Conservation (phyloP, 345 rosid species). For the Populus davidiana region DNA sequence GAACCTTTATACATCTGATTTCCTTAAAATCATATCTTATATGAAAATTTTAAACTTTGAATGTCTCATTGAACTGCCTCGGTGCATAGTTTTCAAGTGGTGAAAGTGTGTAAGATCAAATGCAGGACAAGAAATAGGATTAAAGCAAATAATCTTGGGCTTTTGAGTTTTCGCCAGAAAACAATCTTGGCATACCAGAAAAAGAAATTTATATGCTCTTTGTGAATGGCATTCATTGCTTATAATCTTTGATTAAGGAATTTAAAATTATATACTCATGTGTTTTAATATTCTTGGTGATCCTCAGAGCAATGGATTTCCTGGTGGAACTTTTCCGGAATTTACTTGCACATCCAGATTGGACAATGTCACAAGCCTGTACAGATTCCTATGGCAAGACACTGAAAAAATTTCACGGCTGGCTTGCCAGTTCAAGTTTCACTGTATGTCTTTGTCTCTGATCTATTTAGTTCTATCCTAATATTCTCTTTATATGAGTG, state of each 20-base stretch:
- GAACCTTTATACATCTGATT: neutral
- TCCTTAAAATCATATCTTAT: neutral
- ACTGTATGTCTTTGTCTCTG: slow-evolving; percentile 39
- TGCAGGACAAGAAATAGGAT: neutral
- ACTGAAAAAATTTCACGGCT: slow-evolving; percentile 88
- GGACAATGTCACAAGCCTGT: slow-evolving; percentile 91
- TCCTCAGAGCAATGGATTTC: slow-evolving; percentile 90
- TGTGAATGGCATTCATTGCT: neutral
- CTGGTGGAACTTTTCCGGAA: slow-evolving; percentile 82
- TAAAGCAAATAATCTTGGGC: neutral
- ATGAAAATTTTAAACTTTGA: neutral
- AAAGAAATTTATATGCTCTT: neutral
- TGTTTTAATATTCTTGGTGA: slow-evolving; percentile 5
- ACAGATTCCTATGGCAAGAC: slow-evolving; percentile 81
- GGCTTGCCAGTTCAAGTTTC: slow-evolving; percentile 94
- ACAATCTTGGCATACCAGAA: neutral
- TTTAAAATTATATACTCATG: neutral
- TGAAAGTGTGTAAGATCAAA: neutral
- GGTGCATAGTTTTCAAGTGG: neutral
- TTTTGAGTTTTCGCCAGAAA: too few relatives aligned
- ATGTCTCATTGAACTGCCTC: neutral
- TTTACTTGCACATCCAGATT: slow-evolving; percentile 72
- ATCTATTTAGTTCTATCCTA: neutral
- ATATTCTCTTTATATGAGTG: neutral
- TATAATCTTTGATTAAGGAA: neutral